A percentile compares a stretch with the other conserved stretches of the same genome.
Evolutionary conservation across 495 filamentous ascomycete species (phyloP).

Genomic region (Rusavskia elegans): DNA sequence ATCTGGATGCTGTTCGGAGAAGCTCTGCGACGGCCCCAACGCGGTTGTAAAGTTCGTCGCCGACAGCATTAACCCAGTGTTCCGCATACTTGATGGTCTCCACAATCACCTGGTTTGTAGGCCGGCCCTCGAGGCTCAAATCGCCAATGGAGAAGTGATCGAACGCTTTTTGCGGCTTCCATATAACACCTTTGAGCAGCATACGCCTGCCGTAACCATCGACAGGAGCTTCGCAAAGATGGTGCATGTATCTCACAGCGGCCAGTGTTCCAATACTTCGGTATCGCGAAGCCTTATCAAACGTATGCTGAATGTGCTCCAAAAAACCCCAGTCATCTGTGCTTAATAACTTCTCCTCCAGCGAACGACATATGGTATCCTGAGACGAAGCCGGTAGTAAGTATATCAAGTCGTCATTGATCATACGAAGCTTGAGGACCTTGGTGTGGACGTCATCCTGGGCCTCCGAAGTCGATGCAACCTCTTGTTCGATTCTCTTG

Average conservation of each 20-base stretch:
- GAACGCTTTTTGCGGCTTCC: neutral
- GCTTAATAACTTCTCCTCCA: neutral
- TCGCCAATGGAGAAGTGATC: neutral
- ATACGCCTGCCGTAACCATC: neutral
- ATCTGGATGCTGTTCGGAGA: neutral
- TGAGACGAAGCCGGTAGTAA: neutral
- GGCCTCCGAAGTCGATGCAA: neutral
- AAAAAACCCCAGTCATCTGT: neutral
- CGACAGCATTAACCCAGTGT: neutral
- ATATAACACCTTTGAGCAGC: neutral
- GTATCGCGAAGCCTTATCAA: neutral
- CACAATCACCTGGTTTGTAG: neutral
- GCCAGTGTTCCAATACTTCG: conserved; percentile 1
- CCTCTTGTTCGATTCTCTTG: neutral
- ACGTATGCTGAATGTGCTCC: neutral
- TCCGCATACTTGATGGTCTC: neutral
- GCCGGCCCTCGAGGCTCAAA: neutral
- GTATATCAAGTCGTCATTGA: neutral
- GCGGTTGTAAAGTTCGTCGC: neutral
- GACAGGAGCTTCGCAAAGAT: neutral
- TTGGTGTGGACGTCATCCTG: neutral
- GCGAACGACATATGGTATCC: neutral
- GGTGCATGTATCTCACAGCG: neutral
- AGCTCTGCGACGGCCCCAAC: neutral
- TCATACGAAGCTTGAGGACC: neutral